Percentiles rank a stretch among this genome's conserved stretches.
Conservation (phyloP, 2,329 filamentous ascomycete genomes). For the Taxawa tesnikishii region DNA sequence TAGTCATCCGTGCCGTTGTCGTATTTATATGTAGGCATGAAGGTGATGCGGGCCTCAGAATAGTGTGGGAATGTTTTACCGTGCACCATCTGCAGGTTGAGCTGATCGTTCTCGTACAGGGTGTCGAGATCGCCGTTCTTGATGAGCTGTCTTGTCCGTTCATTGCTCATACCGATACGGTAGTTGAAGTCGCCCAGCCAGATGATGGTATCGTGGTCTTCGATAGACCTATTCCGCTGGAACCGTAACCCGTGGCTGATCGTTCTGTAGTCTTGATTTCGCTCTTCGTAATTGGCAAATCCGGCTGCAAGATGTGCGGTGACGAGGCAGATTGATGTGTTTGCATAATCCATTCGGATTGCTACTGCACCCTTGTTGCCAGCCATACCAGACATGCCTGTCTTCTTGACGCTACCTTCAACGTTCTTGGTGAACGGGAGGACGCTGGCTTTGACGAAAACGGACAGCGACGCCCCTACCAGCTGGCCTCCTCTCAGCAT, state of each 20-base stretch:
- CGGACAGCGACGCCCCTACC: conserved; percentile 81
- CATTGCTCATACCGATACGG: conserved; percentile 73
- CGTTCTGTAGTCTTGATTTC: conserved; percentile 84
- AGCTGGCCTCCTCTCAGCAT: conserved; percentile 84
- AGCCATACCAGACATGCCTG: conserved; percentile 88
- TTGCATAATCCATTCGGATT: conserved; percentile 88
- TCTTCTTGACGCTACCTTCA: conserved; percentile 89
- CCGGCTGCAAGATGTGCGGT: conserved; percentile 94
- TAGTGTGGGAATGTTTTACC: conserved; percentile 85
- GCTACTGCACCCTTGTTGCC: conserved; percentile 97
- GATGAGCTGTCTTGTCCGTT: conserved; percentile 64
- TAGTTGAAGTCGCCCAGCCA: conserved; percentile 99
- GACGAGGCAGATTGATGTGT: conserved; percentile 86
- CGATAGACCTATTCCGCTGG: conserved; percentile 79
- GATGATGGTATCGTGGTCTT: conserved; percentile 81
- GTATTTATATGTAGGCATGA: conserved; percentile 92
- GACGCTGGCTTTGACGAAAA: conserved; percentile 73
- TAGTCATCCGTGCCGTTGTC: conserved; percentile 81
- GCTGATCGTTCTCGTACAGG: conserved; percentile 86
- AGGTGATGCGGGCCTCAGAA: conserved; percentile 76
- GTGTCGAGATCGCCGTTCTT: conserved; percentile 60
- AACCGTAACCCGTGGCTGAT: conserved; percentile 82
- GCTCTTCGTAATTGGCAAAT: conserved; percentile 91
- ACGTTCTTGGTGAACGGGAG: conserved; percentile 87
- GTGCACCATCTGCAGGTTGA: conserved; percentile 94